Evolutionary conservation across 2,329 filamentous ascomycete genomes (phyloP), one percentile per base, ranked within the genome.

Genomic region (Sporothrix humicola): DNA sequence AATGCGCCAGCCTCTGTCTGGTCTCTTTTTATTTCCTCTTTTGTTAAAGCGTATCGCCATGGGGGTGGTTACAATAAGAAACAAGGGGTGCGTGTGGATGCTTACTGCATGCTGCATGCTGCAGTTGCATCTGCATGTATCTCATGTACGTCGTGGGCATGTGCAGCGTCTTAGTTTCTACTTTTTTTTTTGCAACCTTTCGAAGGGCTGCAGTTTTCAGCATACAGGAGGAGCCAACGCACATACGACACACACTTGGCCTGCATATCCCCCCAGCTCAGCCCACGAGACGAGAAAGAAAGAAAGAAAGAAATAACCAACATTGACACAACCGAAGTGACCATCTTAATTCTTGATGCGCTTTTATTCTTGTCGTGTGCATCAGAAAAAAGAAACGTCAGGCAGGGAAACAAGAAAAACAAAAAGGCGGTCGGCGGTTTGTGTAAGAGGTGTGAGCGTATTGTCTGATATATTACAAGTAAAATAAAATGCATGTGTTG

Each of bases 121-220:
- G 46, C 46, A 50, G 31, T 37, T 37, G 31, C 31, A 37, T 37
- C 31, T 37, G 31, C 31, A 37, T 37, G 31, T 37, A 26, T 37
- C 31, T 37, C 7, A 37, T 37, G 31, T 37, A 37, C 31, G 31
- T 37, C 31, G 31, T 37, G 31, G 23, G 46, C 52, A 37, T 68
- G 65, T 68, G 46, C 46, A 52, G 52, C 52, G 10, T 26, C 31
- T 37, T 37, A 37, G 31, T 37, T 37, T 37, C 31, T 37, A 37
- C 7, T 56, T 20, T 26, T 17, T 56, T 15, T 50, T 68, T 65
- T 17, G 20, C 2, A 46, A 17, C 20, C 4, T 20, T 56, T 42
- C 23, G 23, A 17, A 13, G 15, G 48, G 26, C 48, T 69, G 66
- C 66, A 54, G 66, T 69, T 69, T 69, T 42, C 66, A 69, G 26